Conservation (phyloP, 2,329 filamentous ascomycete species). For the Pseudogymnoascus destructans region DNA sequence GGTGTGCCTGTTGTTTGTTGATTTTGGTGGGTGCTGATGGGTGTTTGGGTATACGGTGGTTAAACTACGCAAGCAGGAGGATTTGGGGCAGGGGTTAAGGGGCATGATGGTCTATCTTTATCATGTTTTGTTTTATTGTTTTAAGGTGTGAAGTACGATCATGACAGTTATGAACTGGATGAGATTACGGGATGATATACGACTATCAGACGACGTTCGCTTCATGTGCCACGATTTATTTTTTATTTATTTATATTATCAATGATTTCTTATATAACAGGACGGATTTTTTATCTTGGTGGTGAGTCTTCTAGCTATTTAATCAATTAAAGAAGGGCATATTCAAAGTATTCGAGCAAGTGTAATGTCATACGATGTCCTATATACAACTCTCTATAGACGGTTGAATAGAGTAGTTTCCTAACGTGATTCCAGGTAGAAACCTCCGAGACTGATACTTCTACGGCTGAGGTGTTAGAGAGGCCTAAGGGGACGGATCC, state of each 20-base stretch:
- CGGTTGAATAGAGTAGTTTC: no score
- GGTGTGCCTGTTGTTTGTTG: neutral
- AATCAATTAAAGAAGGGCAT: no score
- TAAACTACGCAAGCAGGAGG: constrained; percentile 1
- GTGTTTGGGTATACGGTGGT: neutral
- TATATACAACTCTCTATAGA: no score
- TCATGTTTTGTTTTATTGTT: neutral
- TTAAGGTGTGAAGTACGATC: neutral
- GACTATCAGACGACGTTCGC: neutral
- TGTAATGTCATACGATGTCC: no score
- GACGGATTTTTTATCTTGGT: no score
- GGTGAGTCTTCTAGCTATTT: no score
- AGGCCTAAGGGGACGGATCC: neutral
- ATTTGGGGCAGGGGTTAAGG: neutral
- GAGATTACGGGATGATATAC: neutral
- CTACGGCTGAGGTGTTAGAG: no score
- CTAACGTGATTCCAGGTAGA: no score
- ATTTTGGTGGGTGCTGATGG: neutral
- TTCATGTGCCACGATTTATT: constrained; percentile 2
- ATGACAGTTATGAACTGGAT: neutral
- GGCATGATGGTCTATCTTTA: neutral
- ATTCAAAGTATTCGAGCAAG: no score
- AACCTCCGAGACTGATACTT: no score
- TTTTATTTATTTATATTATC: constrained; percentile 1
- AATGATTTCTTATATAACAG: neutral